Percentiles rank a stretch among this genome's conserved stretches.
phyloP scores from a whole-genome alignment of 2,329 filamentous ascomycete genomes.

The Trichoderma oligosporum region DNA sequence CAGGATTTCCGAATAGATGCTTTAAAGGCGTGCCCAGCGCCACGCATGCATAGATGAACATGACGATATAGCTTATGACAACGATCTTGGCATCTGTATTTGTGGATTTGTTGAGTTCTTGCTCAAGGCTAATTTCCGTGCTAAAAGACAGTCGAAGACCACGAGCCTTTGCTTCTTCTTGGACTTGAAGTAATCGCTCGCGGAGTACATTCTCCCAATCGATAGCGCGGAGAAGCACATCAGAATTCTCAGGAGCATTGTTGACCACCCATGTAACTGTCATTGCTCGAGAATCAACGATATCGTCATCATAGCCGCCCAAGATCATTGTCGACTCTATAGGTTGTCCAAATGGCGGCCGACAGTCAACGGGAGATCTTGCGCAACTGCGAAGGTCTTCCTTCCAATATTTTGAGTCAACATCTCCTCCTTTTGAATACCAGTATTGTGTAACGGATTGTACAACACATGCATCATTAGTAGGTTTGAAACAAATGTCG shows the following conservation, averaged over 20 bases:
- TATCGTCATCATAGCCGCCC: conserved; percentile 69
- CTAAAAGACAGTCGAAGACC: conserved; percentile 89
- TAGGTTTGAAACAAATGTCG: conserved; percentile 92
- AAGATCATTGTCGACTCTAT: conserved; percentile 81
- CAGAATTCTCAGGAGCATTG: conserved; percentile 73
- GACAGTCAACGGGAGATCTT: conserved; percentile 74
- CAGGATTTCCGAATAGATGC: conserved; percentile 76
- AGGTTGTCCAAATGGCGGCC: conserved; percentile 85
- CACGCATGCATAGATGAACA: conserved; percentile 96
- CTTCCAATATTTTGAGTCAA: conserved; percentile 59
- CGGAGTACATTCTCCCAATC: conserved; percentile 86
- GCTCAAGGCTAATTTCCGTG: conserved; percentile 89
- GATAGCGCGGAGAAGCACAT: conserved; percentile 68
- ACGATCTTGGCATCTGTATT: conserved; percentile 98
- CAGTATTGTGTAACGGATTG: conserved; percentile 93
- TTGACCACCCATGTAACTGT: conserved; percentile 94
- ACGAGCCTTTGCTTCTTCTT: conserved; percentile 71
- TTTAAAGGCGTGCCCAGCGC: conserved; percentile 82
- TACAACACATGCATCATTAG: conserved; percentile 81
- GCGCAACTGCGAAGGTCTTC: conserved; percentile 69
- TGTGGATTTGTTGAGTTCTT: conserved; percentile 95
- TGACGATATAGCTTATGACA: conserved; percentile 93
- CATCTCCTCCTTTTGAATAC: conserved; percentile 50
- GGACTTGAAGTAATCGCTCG: conserved; percentile 68
- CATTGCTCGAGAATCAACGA: conserved; percentile 72